Conservation (phyloP, 2,329 filamentous ascomycete species). For the Fusarium redolens region DNA sequence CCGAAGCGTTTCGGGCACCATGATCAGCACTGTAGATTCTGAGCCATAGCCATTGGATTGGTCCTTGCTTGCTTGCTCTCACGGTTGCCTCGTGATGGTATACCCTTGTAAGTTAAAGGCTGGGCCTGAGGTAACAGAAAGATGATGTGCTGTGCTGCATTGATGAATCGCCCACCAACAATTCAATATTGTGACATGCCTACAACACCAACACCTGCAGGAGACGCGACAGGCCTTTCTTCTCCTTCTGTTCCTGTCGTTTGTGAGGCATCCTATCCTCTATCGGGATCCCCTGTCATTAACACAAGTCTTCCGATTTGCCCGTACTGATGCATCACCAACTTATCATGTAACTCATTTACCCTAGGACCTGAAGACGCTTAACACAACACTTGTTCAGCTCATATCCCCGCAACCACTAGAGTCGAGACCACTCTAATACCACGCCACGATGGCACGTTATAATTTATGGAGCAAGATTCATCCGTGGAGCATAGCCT, state of each 20-base stretch:
- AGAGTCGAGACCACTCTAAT: constrained; percentile 22
- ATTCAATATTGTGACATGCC: background rate
- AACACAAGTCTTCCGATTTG: constrained; percentile 28
- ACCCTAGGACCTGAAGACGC: constrained; percentile 6
- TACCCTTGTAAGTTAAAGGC: constrained; percentile 3
- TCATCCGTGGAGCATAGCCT: background rate
- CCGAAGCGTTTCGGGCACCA: constrained; percentile 27
- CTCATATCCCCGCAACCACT: constrained; percentile 4
- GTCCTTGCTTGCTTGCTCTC: constrained; percentile 8
- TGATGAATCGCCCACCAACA: constrained; percentile 9
- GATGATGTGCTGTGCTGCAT: constrained; percentile 18
- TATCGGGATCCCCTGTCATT: constrained; percentile 8
- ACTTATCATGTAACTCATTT: background rate
- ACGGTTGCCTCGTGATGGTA: constrained; percentile 12
- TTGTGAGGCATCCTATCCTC: constrained; percentile 24
- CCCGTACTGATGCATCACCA: background rate
- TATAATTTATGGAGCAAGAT: background rate
- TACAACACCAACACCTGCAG: background rate
- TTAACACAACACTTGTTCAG: background rate
- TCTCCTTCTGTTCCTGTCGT: constrained; percentile 24
- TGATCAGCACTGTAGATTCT: constrained; percentile 27
- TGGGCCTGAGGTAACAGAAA: constrained; percentile 9
- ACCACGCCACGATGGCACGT: constrained; percentile 23
- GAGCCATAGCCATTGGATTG: background rate
- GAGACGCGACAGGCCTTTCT: background rate